These are phyloP conservation scores for Fraxinus cuspidata DNA, from an alignment of 257 asterid genomes.

Conservation along the genomic window DNA sequence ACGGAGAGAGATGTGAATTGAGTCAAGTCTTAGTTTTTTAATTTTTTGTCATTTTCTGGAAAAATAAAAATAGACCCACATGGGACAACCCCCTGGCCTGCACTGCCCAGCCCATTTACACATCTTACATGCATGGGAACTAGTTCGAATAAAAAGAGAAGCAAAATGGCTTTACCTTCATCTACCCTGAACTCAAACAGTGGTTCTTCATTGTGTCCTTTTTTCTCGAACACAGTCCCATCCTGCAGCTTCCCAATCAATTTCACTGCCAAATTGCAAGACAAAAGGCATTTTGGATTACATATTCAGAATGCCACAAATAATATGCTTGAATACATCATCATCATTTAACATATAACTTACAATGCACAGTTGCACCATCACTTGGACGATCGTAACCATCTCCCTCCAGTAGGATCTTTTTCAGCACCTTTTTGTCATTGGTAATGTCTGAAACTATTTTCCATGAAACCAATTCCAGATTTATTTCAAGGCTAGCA, in stretches of 20 bases:
- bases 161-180: slow-evolving; percentile 40
- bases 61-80: not conserved
- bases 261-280: slow-evolving; percentile 39
- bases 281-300: not conserved
- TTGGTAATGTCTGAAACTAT: slow-evolving; percentile 43
- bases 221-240: slow-evolving; percentile 50
- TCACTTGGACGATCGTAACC: slow-evolving; percentile 56
- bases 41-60: not conserved
- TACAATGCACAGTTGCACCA: slow-evolving; percentile 47
- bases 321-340: slow-evolving; percentile 1
- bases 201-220: slow-evolving; percentile 43
- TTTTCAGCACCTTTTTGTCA: slow-evolving; percentile 53
- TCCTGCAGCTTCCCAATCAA: slow-evolving; percentile 50
- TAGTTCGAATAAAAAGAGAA: not conserved
- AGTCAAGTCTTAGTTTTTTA: not conserved
- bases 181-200: slow-evolving; percentile 50
- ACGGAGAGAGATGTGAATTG: not conserved
- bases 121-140: not conserved
- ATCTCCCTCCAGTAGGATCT: slow-evolving; percentile 55
- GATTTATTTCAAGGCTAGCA: slow-evolving; percentile 41
- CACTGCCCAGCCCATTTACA: not conserved
- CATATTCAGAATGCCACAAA: not conserved
- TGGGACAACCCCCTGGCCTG: not conserved
- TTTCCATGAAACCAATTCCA: slow-evolving; percentile 59
- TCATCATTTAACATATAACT: not conserved